Percentiles rank a stretch among this genome's conserved stretches.
phyloP scores from a whole-genome alignment of 768 basidiomycete genomes.

The Russula dissimulans region DNA sequence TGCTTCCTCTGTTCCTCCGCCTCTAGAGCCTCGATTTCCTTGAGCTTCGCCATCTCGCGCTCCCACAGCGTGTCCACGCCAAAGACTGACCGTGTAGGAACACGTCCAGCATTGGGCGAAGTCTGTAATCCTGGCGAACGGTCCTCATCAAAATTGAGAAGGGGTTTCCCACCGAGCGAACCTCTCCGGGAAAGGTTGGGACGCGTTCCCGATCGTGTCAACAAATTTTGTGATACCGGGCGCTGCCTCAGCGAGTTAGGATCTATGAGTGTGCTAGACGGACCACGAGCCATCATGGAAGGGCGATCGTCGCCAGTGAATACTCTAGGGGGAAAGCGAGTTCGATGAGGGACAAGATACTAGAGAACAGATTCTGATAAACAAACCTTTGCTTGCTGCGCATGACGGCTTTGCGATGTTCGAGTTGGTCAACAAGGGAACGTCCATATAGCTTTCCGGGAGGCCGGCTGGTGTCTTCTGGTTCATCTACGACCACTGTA shows the following conservation, averaged over 20 bases:
- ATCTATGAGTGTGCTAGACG: constrained; percentile 64
- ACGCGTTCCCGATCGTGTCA: constrained; percentile 36
- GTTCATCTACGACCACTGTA: constrained; percentile 25
- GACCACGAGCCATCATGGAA: constrained; percentile 81
- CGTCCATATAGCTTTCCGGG: constrained; percentile 81
- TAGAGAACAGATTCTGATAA: not conserved
- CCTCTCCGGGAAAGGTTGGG: constrained; percentile 37
- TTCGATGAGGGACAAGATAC: not conserved
- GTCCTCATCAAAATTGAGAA: constrained; percentile 56
- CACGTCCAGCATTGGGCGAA: constrained; percentile 20
- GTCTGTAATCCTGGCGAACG: constrained; percentile 29
- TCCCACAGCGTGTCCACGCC: constrained; percentile 94
- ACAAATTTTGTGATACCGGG: constrained; percentile 36
- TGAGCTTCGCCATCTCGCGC: constrained; percentile 72
- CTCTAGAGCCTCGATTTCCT: constrained; percentile 66
- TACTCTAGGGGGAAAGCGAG: constrained; percentile 40
- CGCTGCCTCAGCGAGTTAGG: constrained; percentile 46
- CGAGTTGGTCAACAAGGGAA: constrained; percentile 86
- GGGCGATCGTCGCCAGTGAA: constrained; percentile 85
- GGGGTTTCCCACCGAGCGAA: constrained; percentile 50
- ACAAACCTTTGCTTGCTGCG: constrained; percentile 73
- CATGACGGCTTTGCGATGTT: constrained; percentile 74
- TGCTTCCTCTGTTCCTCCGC: constrained; percentile 45
- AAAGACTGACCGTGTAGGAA: constrained; percentile 67
- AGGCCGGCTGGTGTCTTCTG: constrained; percentile 33